These are phyloP conservation scores for Trypanosoma avium DNA, from an alignment of 208 protist genomes.

Conservation along the genomic window DNA sequence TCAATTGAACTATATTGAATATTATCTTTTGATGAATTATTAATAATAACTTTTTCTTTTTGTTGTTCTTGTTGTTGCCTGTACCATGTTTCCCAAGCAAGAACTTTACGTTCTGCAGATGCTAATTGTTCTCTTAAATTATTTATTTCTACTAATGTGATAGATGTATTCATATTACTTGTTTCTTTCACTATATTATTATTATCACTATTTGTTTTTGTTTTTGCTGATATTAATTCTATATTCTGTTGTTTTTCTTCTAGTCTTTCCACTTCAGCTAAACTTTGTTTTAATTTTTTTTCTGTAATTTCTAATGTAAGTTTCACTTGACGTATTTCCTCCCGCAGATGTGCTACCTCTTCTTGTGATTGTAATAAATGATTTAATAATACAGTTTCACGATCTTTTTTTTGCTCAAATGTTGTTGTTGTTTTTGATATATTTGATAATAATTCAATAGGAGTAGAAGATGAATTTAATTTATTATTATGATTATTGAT, in stretches of 20 bases:
- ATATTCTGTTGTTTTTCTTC: background rate
- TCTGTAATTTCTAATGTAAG: background rate
- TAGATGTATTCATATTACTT: background rate
- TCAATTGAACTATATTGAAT: background rate
- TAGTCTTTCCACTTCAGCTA: background rate
- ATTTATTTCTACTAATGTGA: background rate
- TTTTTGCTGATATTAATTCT: too few species aligned
- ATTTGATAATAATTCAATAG: background rate
- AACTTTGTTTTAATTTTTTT: background rate
- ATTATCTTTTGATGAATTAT: background rate
- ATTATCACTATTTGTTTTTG: background rate
- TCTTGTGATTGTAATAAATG: slow-evolving; percentile 1
- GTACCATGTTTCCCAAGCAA: slow-evolving; percentile 71
- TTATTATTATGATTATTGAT: too few species aligned
- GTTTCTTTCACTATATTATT: background rate
- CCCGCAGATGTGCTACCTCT: slow-evolving; percentile 3
- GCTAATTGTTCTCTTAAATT: slow-evolving; percentile 34
- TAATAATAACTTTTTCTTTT: background rate
- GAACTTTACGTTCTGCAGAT: slow-evolving; percentile 39
- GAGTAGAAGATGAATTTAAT: background rate
- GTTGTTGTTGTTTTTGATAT: background rate
- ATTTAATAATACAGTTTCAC: background rate
- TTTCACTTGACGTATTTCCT: slow-evolving; percentile 1
- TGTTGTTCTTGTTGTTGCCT: background rate
- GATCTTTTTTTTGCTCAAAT: background rate